Evolutionary conservation across 305 asterid species (phyloP), one percentile per base, ranked within the genome.

Genomic region (Solanum hybrid): DNA sequence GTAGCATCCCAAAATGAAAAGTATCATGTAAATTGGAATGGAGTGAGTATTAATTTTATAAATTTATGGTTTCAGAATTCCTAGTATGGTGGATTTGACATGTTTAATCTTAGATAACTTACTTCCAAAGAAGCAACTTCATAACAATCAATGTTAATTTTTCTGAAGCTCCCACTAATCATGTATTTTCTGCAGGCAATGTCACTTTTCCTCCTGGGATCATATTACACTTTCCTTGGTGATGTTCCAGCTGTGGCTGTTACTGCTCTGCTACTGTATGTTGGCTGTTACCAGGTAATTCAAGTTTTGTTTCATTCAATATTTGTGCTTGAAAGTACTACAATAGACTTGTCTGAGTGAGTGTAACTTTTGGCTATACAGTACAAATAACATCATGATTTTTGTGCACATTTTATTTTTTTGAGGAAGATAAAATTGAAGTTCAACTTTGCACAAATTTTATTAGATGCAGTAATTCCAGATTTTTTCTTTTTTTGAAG

Each of bases 271-370:
- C 97, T 97, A 76, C 90, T 95, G 87, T 97, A 97, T 86, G 99
- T 97, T 91, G 99, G 99, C 85, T 96, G 98, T 89, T 97, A 97
- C 94, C 99, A 97, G 98, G 99, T 95, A 93, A 36, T 31, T 79
- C 87, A 34, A 88, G 69, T 34, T 71, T 4, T 67, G 80, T 69
- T 42, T 80, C 28, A 80, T 79, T 14, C 42, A 29, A 28, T 31
- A n/a, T 8, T 12, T 79, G 74, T 84, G 74, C 29, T 29, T 46
- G 74, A 29, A 42, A 82, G 71, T 81, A 20, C 67, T 40, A 40
- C n/a, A 16, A 8, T 82, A 82, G 87, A 42, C 29, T 14, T 82
- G 69, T 40, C 46, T 14, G 16, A 4, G 86, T 39, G 35, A 28
- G 71, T 82, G 14, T 5, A 42, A 9, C 87, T 82, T 82, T 28